Evolutionary conservation across 1,139 yeast species (phyloP).

Genomic region (Yamadazyma mexicana): DNA sequence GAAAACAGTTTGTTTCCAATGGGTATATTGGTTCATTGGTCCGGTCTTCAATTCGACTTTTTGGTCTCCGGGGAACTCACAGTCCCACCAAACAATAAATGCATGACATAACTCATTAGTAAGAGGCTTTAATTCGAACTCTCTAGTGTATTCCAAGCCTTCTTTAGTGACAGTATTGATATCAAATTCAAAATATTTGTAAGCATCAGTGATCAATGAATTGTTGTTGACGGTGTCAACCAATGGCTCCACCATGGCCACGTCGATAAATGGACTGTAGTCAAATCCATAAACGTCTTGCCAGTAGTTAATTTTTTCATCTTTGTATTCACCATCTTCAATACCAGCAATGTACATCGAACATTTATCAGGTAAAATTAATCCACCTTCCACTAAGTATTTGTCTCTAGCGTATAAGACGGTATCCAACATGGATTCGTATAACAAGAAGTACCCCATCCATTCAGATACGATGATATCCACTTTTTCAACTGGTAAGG

Average conservation of each 20-base stretch:
- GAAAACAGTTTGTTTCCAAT: slow-evolving; percentile 98
- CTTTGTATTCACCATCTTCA: slow-evolving; percentile 93
- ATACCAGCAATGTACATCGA: slow-evolving; percentile 88
- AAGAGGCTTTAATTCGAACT: slow-evolving; percentile 69
- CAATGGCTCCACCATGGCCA: slow-evolving; percentile 90
- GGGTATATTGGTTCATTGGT: slow-evolving; percentile 79
- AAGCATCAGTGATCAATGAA: slow-evolving; percentile 71
- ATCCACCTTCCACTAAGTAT: slow-evolving; percentile 82
- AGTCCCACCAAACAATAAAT: slow-evolving; percentile 91
- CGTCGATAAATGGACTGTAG: slow-evolving; percentile 67
- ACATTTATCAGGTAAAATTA: slow-evolving; percentile 94
- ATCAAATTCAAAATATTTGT: slow-evolving; percentile 77
- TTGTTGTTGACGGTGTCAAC: slow-evolving; percentile 88
- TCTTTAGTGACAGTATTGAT: slow-evolving; percentile 84
- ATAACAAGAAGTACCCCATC: slow-evolving; percentile 98
- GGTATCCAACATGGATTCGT: slow-evolving; percentile 97
- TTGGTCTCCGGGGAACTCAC: slow-evolving; percentile 71
- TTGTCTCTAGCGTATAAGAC: slow-evolving; percentile 92
- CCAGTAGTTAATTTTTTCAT: slow-evolving; percentile 93
- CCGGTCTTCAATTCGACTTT: slow-evolving; percentile 74
- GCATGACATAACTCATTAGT: slow-evolving; percentile 88
- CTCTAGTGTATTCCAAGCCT: slow-evolving; percentile 71
- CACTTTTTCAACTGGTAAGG: slow-evolving; percentile 73
- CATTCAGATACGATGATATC: slow-evolving; percentile 97
- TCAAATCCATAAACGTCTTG: slow-evolving; percentile 96